Percentiles rank a stretch among this genome's conserved stretches.
These are phyloP conservation scores for Podila verticillata DNA, from an alignment of 192 early-diverging fungal species.

Conservation along the genomic window DNA sequence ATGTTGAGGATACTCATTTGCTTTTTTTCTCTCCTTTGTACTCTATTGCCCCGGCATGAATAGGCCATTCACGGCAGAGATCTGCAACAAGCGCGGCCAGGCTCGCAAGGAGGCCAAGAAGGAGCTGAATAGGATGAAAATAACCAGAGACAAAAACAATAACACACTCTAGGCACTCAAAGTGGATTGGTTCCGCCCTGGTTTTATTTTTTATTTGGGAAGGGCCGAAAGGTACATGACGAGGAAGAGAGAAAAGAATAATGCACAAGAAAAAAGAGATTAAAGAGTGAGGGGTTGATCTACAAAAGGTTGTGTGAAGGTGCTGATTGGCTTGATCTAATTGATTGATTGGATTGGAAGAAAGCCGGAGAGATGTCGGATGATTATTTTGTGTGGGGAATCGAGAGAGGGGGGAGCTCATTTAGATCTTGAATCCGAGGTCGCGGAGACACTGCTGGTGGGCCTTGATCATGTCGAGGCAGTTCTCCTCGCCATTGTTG, in stretches of 20 bases:
- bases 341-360: too few relatives aligned
- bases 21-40: too few relatives aligned
- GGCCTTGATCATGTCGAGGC: constrained; percentile 85
- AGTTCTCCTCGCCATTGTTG: constrained; percentile 86
- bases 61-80: constrained; percentile 80
- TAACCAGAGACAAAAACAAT: background rate
- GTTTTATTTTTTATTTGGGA: too few relatives aligned
- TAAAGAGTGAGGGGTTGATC: background rate
- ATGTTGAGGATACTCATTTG: too few relatives aligned
- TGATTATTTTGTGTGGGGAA: background rate
- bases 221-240: background rate
- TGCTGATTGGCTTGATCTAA: too few relatives aligned
- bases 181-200: too few relatives aligned
- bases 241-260: background rate
- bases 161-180: background rate
- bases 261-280: constrained; percentile 1
- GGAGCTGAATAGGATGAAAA: too few relatives aligned
- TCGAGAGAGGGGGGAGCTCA: background rate
- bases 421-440: constrained; percentile 93
- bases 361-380: too few relatives aligned
- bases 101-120: background rate
- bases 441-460: constrained; percentile 92
- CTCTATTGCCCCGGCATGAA: background rate
- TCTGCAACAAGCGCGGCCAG: constrained; percentile 64
- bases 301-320: background rate